Conservation (phyloP, 2,329 filamentous ascomycete genomes). For the Hymenoscyphus fructigenus region DNA sequence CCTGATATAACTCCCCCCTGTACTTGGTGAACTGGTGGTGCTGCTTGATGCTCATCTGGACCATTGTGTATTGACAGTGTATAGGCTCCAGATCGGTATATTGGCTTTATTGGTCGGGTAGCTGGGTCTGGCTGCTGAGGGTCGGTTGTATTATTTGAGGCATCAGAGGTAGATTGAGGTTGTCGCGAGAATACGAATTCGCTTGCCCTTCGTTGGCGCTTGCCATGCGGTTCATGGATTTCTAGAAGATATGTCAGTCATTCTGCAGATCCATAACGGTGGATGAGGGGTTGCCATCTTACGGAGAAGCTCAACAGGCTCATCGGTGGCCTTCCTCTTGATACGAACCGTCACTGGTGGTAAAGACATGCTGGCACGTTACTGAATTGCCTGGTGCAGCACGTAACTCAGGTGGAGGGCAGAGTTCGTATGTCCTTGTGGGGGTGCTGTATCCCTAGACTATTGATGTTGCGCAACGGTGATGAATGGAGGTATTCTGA, state of each 20-base stretch:
- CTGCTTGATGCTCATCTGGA: not conserved
- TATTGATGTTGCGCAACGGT: not conserved
- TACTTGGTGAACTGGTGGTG: no score
- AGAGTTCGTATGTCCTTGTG: not conserved
- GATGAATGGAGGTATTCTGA: not conserved
- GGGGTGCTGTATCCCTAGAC: not conserved
- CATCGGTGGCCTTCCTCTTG: constrained; percentile 37
- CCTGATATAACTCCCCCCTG: not conserved
- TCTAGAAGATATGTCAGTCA: constrained; percentile 21
- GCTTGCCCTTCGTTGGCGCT: constrained; percentile 26
- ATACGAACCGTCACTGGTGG: constrained; percentile 35
- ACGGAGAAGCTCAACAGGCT: constrained; percentile 38
- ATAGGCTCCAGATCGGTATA: constrained; percentile 15
- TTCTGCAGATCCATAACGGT: not conserved
- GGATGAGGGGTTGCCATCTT: constrained; percentile 14
- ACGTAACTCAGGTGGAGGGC: not conserved
- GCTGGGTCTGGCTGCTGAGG: constrained; percentile 12
- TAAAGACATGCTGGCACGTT: constrained; percentile 29
- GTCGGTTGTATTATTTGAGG: constrained; percentile 7
- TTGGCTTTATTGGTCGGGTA: constrained; percentile 25
- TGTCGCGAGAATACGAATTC: constrained; percentile 36
- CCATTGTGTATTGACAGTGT: not conserved
- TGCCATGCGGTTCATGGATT: constrained; percentile 32
- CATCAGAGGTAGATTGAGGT: constrained; percentile 7
- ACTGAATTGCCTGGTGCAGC: not conserved